Evolutionary conservation across 1,284 basidiomycete genomes (phyloP).

Genomic region (Volvariella volvacea): DNA sequence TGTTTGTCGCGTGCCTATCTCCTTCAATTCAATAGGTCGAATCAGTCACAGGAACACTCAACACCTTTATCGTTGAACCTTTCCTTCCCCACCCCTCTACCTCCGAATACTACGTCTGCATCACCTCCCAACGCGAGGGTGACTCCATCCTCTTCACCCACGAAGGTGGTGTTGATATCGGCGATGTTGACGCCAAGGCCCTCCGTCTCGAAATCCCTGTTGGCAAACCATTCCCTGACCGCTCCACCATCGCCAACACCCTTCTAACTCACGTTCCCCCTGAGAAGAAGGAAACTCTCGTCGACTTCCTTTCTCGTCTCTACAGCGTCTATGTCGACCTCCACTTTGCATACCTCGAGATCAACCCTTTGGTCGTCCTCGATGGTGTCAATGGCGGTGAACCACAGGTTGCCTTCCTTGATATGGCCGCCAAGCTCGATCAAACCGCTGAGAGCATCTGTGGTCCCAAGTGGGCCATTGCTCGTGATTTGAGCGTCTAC

Average conservation of each 20-base stretch:
- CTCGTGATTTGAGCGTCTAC: slow-evolving; percentile 82
- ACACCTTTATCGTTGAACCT: slow-evolving; percentile 97
- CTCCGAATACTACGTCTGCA: slow-evolving; percentile 98
- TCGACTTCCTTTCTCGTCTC: slow-evolving; percentile 92
- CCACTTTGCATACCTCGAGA: slow-evolving; percentile 98
- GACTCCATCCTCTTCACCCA: slow-evolving; percentile 98
- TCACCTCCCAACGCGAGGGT: slow-evolving; percentile 93
- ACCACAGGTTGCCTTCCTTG: slow-evolving; percentile 90
- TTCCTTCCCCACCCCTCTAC: slow-evolving; percentile 94
- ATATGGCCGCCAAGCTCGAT: slow-evolving; percentile 99
- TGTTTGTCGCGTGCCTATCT: slow-evolving; percentile 7
- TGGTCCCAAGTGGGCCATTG: slow-evolving; percentile 98
- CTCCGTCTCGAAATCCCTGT: slow-evolving; percentile 87
- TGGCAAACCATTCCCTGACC: slow-evolving; percentile 71
- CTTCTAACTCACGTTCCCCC: slow-evolving; percentile 79
- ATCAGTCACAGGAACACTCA: slow-evolving; percentile 88
- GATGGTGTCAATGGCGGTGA: slow-evolving; percentile 70
- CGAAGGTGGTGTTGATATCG: slow-evolving; percentile 98
- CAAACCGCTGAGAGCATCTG: slow-evolving; percentile 98
- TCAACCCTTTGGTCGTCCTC: slow-evolving; percentile 96
- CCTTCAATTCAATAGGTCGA: slow-evolving; percentile 79
- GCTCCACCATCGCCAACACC: slow-evolving; percentile 66
- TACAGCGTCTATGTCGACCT: slow-evolving; percentile 98
- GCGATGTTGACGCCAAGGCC: slow-evolving; percentile 98
- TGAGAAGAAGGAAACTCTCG: slow-evolving; percentile 78